A percentile compares a stretch with the other conserved stretches of the same genome.
Evolutionary conservation across 2,329 filamentous ascomycete species (phyloP).

Genomic region (Aspergillus sojae): DNA sequence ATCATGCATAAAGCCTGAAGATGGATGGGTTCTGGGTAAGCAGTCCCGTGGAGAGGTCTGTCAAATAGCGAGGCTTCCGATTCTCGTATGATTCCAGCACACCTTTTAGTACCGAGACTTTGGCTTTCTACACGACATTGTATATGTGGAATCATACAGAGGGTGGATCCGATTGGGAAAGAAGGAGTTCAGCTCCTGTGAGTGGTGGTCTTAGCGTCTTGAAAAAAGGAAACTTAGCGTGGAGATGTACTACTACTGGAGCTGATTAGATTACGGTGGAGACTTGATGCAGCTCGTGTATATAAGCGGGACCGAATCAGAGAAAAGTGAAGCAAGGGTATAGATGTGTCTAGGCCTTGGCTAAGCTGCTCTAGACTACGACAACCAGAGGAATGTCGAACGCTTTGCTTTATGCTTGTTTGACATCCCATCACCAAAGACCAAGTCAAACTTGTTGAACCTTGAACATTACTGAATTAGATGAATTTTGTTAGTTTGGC

Average conservation of each 20-base stretch:
- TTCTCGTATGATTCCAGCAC: background rate
- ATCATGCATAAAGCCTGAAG: background rate
- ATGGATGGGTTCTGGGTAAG: too few species aligned
- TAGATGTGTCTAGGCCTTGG: background rate
- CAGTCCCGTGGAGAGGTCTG: too few species aligned
- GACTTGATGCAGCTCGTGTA: background rate
- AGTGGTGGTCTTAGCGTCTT: background rate
- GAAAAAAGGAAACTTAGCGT: background rate
- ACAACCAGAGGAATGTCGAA: background rate
- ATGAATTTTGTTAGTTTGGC: too few species aligned
- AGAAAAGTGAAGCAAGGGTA: background rate
- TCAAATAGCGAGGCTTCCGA: background rate
- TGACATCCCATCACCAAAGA: background rate
- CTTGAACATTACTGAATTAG: background rate
- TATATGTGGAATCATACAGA: too few species aligned
- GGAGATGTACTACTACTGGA: background rate
- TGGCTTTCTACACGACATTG: too few species aligned
- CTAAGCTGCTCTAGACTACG: background rate
- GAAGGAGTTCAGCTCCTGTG: background rate
- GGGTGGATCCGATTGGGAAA: background rate
- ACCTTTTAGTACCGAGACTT: too few species aligned
- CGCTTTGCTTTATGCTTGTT: background rate
- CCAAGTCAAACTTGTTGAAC: background rate
- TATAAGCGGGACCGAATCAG: background rate
- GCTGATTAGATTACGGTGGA: background rate